A percentile compares a stretch with the other conserved stretches of the same genome.
Conservation (phyloP, 305 asterid species). For the Rubia tinctorum region DNA sequence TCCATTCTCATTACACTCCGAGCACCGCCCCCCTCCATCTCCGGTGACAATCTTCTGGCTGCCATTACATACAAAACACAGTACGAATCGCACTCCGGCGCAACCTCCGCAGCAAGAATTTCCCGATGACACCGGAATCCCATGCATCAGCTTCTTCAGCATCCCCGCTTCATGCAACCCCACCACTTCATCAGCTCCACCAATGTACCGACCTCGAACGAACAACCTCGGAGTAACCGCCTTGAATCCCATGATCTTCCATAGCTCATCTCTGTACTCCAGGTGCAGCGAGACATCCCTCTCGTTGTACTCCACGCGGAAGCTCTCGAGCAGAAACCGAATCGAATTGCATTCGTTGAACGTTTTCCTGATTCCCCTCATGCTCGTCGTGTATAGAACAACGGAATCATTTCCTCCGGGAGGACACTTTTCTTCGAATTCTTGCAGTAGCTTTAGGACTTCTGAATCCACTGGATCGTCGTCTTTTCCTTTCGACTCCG, state of each 20-base stretch:
- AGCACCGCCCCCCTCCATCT: constrained; percentile 31
- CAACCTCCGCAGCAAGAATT: constrained; percentile 47
- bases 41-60: constrained; percentile 40
- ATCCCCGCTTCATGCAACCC: constrained; percentile 64
- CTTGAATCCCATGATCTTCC: constrained; percentile 47
- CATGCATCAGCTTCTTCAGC: constrained; percentile 40
- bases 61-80: constrained; percentile 56
- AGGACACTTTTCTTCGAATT: constrained; percentile 47
- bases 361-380: constrained; percentile 70
- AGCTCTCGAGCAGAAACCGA: constrained; percentile 59
- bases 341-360: constrained; percentile 65
- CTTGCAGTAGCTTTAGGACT: neutral
- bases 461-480: constrained; percentile 4
- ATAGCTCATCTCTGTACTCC: constrained; percentile 73
- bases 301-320: constrained; percentile 45
- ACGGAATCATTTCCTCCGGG: constrained; percentile 52
- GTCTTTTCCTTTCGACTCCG: neutral
- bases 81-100: constrained; percentile 47
- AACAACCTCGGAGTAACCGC: constrained; percentile 80
- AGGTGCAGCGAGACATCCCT: constrained; percentile 69
- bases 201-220: constrained; percentile 52
- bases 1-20: constrained; percentile 83
- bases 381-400: constrained; percentile 65
- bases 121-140: constrained; percentile 41
- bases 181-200: constrained; percentile 75